Evolutionary conservation across 148 eudicot genomes (phyloP).

Genomic region (Amaranthus cruentus): DNA sequence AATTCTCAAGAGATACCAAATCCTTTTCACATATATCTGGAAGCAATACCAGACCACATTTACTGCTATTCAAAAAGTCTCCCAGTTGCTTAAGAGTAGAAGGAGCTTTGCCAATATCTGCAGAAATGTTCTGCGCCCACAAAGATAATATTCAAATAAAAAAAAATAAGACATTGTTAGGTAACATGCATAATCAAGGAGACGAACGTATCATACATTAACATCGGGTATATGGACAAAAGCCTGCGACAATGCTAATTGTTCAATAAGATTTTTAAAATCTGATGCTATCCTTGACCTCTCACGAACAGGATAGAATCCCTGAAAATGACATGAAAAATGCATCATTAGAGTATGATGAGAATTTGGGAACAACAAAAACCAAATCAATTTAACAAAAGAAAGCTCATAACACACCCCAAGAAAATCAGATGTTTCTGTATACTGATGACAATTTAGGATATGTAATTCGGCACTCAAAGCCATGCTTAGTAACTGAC

Average conservation of each 20-base stretch:
- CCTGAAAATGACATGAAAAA: constrained; percentile 38
- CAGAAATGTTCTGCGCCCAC: constrained; percentile 52
- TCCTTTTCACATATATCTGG: constrained; percentile 49
- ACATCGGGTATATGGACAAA: constrained; percentile 36
- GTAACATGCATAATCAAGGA: neutral
- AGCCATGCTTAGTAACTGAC: constrained; percentile 73
- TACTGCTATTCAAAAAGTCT: constrained; percentile 43
- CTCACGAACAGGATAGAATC: constrained; percentile 86
- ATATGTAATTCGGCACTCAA: constrained; percentile 60
- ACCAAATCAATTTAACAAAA: neutral
- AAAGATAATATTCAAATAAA: constrained; percentile 1
- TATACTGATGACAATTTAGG: constrained; percentile 91
- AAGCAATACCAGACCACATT: constrained; percentile 32
- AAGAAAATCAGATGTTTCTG: constrained; percentile 96
- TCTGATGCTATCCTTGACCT: constrained; percentile 64
- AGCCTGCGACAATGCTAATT: constrained; percentile 48
- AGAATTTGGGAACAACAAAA: neutral
- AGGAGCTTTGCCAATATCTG: constrained; percentile 66
- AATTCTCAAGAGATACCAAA: constrained; percentile 36
- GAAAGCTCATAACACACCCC: constrained; percentile 50
- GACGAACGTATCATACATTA: constrained; percentile 40
- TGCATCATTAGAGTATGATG: constrained; percentile 13
- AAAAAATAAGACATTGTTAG: neutral
- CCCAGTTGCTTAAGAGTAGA: constrained; percentile 48
- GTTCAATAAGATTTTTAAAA: constrained; percentile 52